Percentiles rank a stretch among this genome's conserved stretches.
These are phyloP conservation scores for Phaffomyces antillensis DNA, from an alignment of 805 yeast species.

Conservation along the genomic window DNA sequence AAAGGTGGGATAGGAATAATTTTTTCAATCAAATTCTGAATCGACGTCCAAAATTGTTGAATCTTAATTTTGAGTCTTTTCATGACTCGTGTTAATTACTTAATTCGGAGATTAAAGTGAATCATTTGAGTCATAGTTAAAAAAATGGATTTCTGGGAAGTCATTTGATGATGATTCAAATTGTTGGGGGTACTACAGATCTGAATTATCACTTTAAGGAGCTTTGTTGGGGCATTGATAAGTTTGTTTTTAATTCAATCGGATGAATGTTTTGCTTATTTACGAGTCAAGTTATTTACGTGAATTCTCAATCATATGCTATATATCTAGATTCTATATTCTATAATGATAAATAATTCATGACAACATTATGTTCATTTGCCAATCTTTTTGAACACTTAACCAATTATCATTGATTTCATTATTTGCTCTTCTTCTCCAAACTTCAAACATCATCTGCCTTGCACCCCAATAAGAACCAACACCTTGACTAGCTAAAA, in stretches of 20 bases:
- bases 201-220: too few relatives aligned
- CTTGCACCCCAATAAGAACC: conserved; percentile 86
- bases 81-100: conserved; percentile 1
- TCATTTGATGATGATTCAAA: neutral
- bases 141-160: neutral
- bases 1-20: too few relatives aligned
- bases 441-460: conserved; percentile 78
- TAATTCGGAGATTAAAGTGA: conserved; percentile 5
- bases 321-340: too few relatives aligned
- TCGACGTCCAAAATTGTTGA: neutral
- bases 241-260: too few relatives aligned
- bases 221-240: too few relatives aligned
- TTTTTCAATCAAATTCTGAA: neutral
- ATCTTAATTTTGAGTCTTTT: neutral
- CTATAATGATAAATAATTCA: neutral
- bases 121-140: conserved; percentile 5
- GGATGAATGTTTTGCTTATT: too few relatives aligned
- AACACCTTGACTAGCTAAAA: conserved; percentile 45
- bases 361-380: conserved; percentile 67
- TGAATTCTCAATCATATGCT: too few relatives aligned
- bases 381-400: conserved; percentile 76
- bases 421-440: conserved; percentile 63
- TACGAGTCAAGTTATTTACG: too few relatives aligned
- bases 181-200: neutral
- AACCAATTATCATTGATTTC: conserved; percentile 67